Percentiles rank a stretch among this genome's conserved stretches.
phyloP scores from a whole-genome alignment of 352 stramenopile genomes.

The Nothophytophthora sp. region DNA sequence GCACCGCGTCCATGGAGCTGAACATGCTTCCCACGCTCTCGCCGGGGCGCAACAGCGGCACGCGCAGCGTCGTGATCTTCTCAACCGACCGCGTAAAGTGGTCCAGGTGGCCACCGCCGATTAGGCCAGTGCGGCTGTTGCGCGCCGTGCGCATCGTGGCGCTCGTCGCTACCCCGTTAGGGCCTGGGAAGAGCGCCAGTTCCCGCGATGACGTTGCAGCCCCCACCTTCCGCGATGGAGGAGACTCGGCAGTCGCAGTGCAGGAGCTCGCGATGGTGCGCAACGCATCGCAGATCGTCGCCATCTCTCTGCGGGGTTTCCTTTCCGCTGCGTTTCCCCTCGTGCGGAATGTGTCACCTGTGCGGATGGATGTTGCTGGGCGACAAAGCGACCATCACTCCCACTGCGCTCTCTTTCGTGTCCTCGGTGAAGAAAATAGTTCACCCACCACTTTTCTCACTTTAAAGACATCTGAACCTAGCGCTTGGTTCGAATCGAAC shows the following conservation, averaged over 20 bases:
- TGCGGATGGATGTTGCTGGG: too few species aligned
- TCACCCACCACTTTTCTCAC: not conserved
- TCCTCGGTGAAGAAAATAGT: not conserved
- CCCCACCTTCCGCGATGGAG: constrained; percentile 23
- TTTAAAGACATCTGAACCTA: too few species aligned
- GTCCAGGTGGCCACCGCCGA: constrained; percentile 24
- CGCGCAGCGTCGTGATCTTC: constrained; percentile 45
- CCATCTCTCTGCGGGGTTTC: too few species aligned
- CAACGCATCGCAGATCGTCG: constrained; percentile 44
- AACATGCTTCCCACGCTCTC: constrained; percentile 41
- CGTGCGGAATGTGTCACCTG: constrained; percentile 11
- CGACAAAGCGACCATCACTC: not conserved
- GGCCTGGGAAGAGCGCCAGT: constrained; percentile 16
- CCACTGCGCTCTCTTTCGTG: not conserved
- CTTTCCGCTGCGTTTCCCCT: not conserved
- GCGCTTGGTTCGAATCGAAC: too few species aligned
- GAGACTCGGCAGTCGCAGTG: constrained; percentile 33
- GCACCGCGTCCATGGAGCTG: constrained; percentile 45
- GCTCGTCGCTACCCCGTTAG: not conserved
- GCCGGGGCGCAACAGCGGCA: constrained; percentile 22
- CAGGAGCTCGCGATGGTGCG: constrained; percentile 39
- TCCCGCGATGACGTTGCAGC: constrained; percentile 35
- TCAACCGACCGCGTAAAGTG: constrained; percentile 57
- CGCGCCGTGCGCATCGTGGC: constrained; percentile 8
- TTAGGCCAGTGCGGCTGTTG: constrained; percentile 11